A percentile compares a stretch with the other conserved stretches of the same genome.
These are phyloP conservation scores for Penicillium chermesinum DNA, from an alignment of 495 filamentous ascomycete genomes.

Conservation along the genomic window DNA sequence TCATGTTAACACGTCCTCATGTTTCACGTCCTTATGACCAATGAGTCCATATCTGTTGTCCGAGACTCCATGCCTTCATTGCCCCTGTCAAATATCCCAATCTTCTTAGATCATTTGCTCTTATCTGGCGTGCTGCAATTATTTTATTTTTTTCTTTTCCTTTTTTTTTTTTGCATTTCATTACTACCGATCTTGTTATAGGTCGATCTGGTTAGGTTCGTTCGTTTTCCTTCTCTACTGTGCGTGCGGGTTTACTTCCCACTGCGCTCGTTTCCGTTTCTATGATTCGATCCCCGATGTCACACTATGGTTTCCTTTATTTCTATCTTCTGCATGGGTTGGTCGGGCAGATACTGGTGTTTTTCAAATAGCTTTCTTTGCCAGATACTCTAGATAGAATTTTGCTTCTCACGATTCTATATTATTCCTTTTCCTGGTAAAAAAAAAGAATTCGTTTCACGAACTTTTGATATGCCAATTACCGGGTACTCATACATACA, in stretches of 20 bases:
- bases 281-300: neutral
- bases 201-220: too few species aligned
- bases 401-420: neutral
- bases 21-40: neutral
- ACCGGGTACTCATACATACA: too few species aligned
- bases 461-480: too few species aligned
- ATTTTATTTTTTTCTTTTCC: too few species aligned
- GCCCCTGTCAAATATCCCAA: too few species aligned
- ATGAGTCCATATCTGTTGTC: neutral
- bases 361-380: neutral
- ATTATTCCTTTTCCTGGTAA: neutral
- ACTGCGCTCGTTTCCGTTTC: neutral
- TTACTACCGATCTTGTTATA: too few species aligned
- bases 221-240: too few species aligned
- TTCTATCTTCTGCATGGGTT: neutral
- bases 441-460: neutral
- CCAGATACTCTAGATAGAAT: neutral
- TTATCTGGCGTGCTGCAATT: too few species aligned
- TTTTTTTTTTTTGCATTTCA: too few species aligned
- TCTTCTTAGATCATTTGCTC: too few species aligned
- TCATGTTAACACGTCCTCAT: neutral
- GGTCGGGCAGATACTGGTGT: neutral
- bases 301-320: neutral
- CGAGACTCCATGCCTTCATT: neutral
- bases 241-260: neutral